Percentiles rank a stretch among this genome's conserved stretches.
Conservation (phyloP, 257 asterid genomes). For the Ligustrum vulgare region DNA sequence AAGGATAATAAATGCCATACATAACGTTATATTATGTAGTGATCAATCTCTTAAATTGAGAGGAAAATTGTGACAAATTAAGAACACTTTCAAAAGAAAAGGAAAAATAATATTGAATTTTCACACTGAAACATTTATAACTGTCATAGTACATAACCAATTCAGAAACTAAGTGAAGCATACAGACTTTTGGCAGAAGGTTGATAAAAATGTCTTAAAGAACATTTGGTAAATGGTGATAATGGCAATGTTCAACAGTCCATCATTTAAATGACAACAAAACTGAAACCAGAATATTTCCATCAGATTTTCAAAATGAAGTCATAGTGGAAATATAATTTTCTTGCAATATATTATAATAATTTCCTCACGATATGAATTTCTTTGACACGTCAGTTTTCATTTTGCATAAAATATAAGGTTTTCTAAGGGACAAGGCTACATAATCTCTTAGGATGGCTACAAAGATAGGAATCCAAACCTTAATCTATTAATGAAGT, state of each 20-base stretch:
- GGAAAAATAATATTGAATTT: background rate
- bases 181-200: background rate
- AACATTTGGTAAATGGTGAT: background rate
- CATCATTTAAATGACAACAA: background rate
- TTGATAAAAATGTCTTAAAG: background rate
- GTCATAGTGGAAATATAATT: no score
- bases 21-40: background rate
- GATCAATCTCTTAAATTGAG: background rate
- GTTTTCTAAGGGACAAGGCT: no score
- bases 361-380: no score
- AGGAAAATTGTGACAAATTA: background rate
- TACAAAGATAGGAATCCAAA: no score
- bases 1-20: background rate
- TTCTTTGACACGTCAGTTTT: no score
- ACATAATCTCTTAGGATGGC: no score
- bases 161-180: background rate
- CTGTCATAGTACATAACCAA: background rate
- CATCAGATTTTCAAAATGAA: no score
- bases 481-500: no score
- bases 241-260: background rate
- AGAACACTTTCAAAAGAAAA: background rate
- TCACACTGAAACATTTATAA: background rate
- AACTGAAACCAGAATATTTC: no score
- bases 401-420: no score
- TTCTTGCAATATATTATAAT: no score